phyloP scores from a whole-genome alignment of 148 eudicot genomes.

The Euryodendron excelsum region DNA sequence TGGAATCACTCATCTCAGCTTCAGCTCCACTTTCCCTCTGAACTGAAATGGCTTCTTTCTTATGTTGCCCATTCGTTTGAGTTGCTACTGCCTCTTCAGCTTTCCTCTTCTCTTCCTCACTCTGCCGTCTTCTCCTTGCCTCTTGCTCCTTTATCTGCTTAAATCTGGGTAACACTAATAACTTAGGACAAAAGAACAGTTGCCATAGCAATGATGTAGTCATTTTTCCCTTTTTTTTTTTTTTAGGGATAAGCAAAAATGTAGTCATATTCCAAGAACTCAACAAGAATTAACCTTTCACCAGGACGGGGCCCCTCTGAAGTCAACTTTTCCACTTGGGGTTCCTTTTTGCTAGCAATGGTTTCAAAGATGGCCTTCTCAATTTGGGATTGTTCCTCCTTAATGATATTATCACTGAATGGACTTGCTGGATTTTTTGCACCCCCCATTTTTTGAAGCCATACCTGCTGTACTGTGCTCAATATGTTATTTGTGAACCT shows the following conservation, averaged over 20 bases:
- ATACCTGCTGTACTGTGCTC: conserved; percentile 91
- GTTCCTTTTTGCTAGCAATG: conserved; percentile 24
- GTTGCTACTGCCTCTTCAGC: conserved; percentile 33
- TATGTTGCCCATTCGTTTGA: conserved; percentile 23
- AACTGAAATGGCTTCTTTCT: conserved; percentile 31
- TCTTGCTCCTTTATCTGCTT: conserved; percentile 90
- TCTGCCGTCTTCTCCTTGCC: conserved; percentile 57
- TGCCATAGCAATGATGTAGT: not conserved
- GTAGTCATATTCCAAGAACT: not conserved
- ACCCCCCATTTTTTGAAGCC: conserved; percentile 84
- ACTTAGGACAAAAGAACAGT: conserved; percentile 8
- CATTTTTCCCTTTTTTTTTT: too few species aligned
- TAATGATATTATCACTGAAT: conserved; percentile 40
- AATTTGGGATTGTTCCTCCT: conserved; percentile 37
- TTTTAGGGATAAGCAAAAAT: not conserved
- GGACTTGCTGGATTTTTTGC: conserved; percentile 56
- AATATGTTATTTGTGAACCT: conserved; percentile 94
- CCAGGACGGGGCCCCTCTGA: conserved; percentile 74
- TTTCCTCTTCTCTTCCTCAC: conserved; percentile 55
- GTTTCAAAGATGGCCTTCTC: conserved; percentile 34
- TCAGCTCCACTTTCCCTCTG: conserved; percentile 28
- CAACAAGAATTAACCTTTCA: conserved; percentile 53
- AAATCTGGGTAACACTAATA: conserved; percentile 47
- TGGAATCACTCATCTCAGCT: conserved; percentile 21
- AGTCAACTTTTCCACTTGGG: conserved; percentile 32